Conservation (phyloP, 1,284 basidiomycete genomes). For the Trichosporon ovoides region DNA sequence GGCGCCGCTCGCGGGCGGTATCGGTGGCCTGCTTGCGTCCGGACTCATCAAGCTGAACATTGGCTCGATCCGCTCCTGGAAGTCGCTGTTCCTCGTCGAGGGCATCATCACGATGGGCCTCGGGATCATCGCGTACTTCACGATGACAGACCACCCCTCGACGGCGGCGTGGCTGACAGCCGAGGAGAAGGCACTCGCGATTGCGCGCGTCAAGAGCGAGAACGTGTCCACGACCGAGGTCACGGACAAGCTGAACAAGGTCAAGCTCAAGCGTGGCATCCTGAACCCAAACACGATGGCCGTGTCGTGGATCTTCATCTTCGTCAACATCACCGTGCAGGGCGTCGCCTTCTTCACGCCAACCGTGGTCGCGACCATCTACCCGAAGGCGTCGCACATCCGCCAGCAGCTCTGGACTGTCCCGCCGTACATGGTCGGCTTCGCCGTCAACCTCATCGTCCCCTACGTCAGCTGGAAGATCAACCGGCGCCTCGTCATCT, state of each 20-base stretch:
- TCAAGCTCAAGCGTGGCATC: constrained; percentile 17
- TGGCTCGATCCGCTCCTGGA: constrained; percentile 21
- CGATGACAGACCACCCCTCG: constrained; percentile 28
- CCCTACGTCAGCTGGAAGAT: constrained; percentile 39
- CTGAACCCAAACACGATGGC: constrained; percentile 26
- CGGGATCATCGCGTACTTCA: constrained; percentile 23
- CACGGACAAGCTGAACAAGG: constrained; percentile 13
- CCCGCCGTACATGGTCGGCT: constrained; percentile 42
- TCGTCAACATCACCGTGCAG: constrained; percentile 42
- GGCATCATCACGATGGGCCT: constrained; percentile 36
- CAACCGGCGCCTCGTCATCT: constrained; percentile 33
- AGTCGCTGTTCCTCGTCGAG: constrained; percentile 31
- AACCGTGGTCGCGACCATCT: constrained; percentile 30
- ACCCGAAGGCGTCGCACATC: constrained; percentile 24
- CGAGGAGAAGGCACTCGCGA: constrained; percentile 26
- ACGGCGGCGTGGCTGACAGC: constrained; percentile 26
- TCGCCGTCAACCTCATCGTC: constrained; percentile 27
- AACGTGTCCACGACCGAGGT: constrained; percentile 25
- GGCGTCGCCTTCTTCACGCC: constrained; percentile 32
- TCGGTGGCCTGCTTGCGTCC: constrained; percentile 23
- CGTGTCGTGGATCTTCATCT: constrained; percentile 41
- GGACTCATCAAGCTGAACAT: constrained; percentile 24
- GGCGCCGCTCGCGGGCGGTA: constrained; percentile 13
- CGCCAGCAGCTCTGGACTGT: constrained; percentile 43
- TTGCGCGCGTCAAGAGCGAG: constrained; percentile 27